These are phyloP conservation scores for Penicillium sp. DNA, from an alignment of 2,329 filamentous ascomycete species.

Conservation along the genomic window DNA sequence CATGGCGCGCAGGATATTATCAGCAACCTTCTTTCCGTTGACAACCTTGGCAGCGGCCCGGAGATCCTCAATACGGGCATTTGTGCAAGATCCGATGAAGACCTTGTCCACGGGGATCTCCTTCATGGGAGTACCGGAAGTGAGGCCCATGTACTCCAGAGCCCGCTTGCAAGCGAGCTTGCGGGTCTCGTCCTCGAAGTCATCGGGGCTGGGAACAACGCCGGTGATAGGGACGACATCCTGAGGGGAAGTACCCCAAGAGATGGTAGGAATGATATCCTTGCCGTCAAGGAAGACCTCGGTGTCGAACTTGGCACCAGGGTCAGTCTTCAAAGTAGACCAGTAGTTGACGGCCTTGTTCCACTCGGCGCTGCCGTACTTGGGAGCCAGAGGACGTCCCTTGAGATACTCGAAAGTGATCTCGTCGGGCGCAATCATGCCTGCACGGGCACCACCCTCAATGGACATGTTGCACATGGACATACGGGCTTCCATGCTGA, in stretches of 20 bases:
- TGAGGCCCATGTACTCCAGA: constrained; percentile 94
- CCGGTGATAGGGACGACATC: constrained; percentile 94
- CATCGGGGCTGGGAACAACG: constrained; percentile 82
- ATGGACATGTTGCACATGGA: constrained; percentile 99
- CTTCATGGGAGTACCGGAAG: constrained; percentile 79
- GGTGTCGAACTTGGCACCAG: constrained; percentile 82
- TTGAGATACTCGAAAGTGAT: constrained; percentile 94
- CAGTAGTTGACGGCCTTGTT: constrained; percentile 83
- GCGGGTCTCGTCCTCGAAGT: constrained; percentile 73
- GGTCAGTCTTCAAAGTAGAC: constrained; percentile 77
- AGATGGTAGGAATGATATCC: constrained; percentile 88
- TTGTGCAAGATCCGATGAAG: constrained; percentile 97
- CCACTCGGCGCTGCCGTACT: constrained; percentile 80
- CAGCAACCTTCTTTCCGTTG: constrained; percentile 77
- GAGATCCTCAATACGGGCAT: constrained; percentile 93
- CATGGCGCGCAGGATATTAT: constrained; percentile 90
- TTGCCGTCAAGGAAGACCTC: constrained; percentile 87
- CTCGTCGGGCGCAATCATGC: constrained; percentile 95
- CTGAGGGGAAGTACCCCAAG: constrained; percentile 95
- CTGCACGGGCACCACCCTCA: constrained; percentile 88
- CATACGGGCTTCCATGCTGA: constrained; percentile 98
- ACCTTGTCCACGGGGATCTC: constrained; percentile 93
- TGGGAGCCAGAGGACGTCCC: constrained; percentile 81
- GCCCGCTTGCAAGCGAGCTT: constrained; percentile 74
- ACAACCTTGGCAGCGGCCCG: constrained; percentile 81